Base-by-base conservation (phyloP, 805 yeast species). In the Cephaloascus fragrans region DNA sequence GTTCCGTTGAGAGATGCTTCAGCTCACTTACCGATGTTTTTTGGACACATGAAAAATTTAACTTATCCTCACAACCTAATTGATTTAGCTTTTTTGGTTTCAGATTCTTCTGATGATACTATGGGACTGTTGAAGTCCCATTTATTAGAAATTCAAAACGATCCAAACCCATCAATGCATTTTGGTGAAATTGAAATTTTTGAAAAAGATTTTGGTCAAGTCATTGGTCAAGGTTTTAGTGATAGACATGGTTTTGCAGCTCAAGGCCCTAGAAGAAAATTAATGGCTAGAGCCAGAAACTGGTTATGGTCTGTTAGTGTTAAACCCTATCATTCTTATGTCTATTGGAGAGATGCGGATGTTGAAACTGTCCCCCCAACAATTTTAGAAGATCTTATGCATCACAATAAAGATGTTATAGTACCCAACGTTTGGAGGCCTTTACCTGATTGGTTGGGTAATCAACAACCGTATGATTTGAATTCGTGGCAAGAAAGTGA, bases 1-100 rank as follows among this genome's bases (percentile, higher is more conserved):
- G 80, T 75, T 4, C 80, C 81, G 2, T 58, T 75, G 44, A 56
- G 81, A 59, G 80, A 75, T 50, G 80, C 81, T 3, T 71, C 78
- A 4, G 65, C 73, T 15, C 80, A 75, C 50, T 61, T 75, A 48
- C 80, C 80, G 29, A 75, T 75, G 81, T 75, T 75, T 46, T 75
- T 75, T 47, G 63, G 69, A 28, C 79, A 74, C 49, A 65, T 75
- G 75, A 54, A 52, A 41, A 74, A 75, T 54, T 61, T 75, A 57
- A 70, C 80, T 4, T 75, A 75, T 45, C 81, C 80, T 14, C 81
- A 75, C 49, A 53, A 66, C 43, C 55, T 73, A 44, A 71, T 75
- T 34, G 81, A 75, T 49, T 59, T 75, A 50, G 73, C 73, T 19
- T 67, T 67, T 44, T 53, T 67, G 47, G 71, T 67, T 12, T 55